These are phyloP conservation scores for Pseudonectria foliicola DNA, from an alignment of 2,329 filamentous ascomycete species.

Conservation along the genomic window DNA sequence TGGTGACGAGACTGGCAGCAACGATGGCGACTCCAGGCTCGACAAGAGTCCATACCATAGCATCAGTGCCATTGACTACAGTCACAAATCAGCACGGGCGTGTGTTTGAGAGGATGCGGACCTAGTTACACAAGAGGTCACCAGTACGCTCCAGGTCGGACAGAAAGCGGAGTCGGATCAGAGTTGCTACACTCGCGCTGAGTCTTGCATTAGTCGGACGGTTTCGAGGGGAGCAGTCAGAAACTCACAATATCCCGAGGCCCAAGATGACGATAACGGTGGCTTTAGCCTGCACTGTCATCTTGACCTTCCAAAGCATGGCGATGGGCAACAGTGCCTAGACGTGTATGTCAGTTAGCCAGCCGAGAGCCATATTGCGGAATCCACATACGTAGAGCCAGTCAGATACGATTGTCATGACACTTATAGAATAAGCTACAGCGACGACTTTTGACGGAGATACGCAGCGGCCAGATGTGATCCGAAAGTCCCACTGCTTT, in stretches of 20 bases:
- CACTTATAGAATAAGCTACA: slow-evolving; percentile 45
- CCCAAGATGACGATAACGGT: slow-evolving; percentile 44
- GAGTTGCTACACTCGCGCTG: slow-evolving; percentile 47
- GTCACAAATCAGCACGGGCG: background rate
- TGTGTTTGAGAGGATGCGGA: background rate
- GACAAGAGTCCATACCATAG: slow-evolving; percentile 51
- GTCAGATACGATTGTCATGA: slow-evolving; percentile 46
- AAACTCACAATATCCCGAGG: slow-evolving; percentile 41
- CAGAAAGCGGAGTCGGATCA: slow-evolving; percentile 44
- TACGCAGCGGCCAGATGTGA: slow-evolving; percentile 37
- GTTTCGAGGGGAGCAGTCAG: background rate
- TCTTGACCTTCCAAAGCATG: slow-evolving; percentile 48
- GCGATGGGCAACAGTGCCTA: slow-evolving; percentile 45
- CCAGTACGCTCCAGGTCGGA: slow-evolving; percentile 35
- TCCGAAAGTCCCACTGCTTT: slow-evolving; percentile 47
- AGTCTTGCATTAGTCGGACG: slow-evolving; percentile 6
- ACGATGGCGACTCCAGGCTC: slow-evolving; percentile 50
- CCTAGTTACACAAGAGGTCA: slow-evolving; percentile 41
- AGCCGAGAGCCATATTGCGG: background rate
- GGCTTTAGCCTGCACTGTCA: slow-evolving; percentile 44
- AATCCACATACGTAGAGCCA: slow-evolving; percentile 40
- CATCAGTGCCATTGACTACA: slow-evolving; percentile 42
- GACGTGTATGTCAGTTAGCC: slow-evolving; percentile 4
- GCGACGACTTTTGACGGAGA: slow-evolving; percentile 35
- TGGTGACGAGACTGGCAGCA: slow-evolving; percentile 47